Evolutionary conservation across 306 rosid species (phyloP).

Genomic region (Begonia peltatifolia): DNA sequence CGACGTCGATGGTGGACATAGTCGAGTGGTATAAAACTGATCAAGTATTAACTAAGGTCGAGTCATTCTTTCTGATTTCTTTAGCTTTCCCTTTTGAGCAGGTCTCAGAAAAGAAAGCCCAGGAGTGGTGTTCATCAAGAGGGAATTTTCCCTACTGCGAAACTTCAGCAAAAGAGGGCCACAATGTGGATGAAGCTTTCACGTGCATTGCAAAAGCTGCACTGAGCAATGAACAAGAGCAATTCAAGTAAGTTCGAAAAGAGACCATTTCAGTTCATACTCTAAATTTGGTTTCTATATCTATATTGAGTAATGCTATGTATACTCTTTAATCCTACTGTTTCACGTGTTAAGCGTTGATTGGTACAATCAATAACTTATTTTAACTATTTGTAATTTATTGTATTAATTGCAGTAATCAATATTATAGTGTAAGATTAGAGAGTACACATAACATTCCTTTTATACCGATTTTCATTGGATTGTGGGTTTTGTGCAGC

Average conservation of each 20-base stretch:
- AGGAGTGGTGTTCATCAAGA: slow-evolving; percentile 65
- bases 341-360: no score
- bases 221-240: slow-evolving; percentile 42
- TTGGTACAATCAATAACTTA: not conserved
- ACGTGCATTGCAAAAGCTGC: slow-evolving; percentile 50
- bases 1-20: slow-evolving; percentile 50
- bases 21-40: slow-evolving; percentile 35
- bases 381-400: not conserved
- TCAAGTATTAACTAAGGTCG: not conserved
- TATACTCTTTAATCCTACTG: not conserved
- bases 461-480: not conserved
- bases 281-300: no score
- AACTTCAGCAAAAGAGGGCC: slow-evolving; percentile 73
- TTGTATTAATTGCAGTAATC: not conserved
- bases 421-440: no score
- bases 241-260: slow-evolving; percentile 40
- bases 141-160: slow-evolving; percentile 82
- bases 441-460: no score
- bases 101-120: slow-evolving; percentile 57
- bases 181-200: slow-evolving; percentile 67
- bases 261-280: not conserved
- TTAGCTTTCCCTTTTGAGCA: slow-evolving; percentile 13
- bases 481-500: slow-evolving; percentile 19
- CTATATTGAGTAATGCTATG: no score
- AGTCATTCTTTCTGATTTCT: not conserved